Conservation (phyloP, 148 eudicot species). For the Rhododendron griersonianum region DNA sequence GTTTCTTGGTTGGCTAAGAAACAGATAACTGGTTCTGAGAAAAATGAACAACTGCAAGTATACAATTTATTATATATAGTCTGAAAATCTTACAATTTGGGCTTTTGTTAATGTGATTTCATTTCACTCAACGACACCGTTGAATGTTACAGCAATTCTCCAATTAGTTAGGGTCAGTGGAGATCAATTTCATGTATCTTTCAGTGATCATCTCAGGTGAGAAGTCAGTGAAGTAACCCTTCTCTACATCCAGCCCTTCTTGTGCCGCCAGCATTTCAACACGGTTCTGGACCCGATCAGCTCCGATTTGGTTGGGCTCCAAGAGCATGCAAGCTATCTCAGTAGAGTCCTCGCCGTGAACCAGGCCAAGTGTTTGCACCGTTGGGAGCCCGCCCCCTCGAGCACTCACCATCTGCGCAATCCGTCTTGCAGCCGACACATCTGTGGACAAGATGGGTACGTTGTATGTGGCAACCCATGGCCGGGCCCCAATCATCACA, state of each 20-base stretch:
- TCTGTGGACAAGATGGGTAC: conserved; percentile 63
- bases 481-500: conserved; percentile 47
- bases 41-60: not conserved
- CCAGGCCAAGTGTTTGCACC: conserved; percentile 53
- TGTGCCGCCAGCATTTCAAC: conserved; percentile 43
- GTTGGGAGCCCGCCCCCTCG: conserved; percentile 68
- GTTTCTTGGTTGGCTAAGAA: not conserved
- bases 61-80: not conserved
- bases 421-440: conserved; percentile 33
- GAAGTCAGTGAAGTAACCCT: conserved; percentile 45
- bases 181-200: conserved; percentile 38
- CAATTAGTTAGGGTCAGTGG: conserved; percentile 17
- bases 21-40: not conserved
- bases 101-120: not conserved
- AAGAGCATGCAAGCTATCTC: conserved; percentile 49
- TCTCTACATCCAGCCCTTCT: conserved; percentile 55
- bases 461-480: conserved; percentile 55
- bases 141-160: not conserved
- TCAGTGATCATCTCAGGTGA: conserved; percentile 48
- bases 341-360: conserved; percentile 55
- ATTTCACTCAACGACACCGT: not conserved
- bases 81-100: not conserved
- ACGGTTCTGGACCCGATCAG: conserved; percentile 43
- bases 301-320: conserved; percentile 43
- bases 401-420: conserved; percentile 51